Conservation (phyloP, 2,329 filamentous ascomycete genomes). For the Lasiodiplodia sp. region DNA sequence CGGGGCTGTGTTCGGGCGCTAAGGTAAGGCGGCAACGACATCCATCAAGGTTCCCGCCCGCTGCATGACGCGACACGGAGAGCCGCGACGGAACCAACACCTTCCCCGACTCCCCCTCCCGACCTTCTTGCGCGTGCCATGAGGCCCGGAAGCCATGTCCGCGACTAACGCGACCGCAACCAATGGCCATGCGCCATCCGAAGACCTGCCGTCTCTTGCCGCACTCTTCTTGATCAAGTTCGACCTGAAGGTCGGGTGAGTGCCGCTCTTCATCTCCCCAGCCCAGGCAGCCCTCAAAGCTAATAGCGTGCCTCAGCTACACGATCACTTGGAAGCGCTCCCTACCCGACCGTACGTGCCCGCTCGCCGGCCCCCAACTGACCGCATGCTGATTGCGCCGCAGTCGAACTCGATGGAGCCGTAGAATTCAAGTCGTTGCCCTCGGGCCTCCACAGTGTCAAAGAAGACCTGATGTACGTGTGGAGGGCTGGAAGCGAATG, state of each 20-base stretch:
- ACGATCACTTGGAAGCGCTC: slow-evolving; percentile 89
- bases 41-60: slow-evolving; percentile 21
- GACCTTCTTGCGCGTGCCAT: slow-evolving; percentile 23
- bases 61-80: slow-evolving; percentile 27
- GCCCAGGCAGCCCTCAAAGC: background rate
- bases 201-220: slow-evolving; percentile 60
- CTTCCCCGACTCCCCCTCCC: slow-evolving; percentile 16
- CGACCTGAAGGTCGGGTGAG: slow-evolving; percentile 87
- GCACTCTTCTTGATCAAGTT: slow-evolving; percentile 90
- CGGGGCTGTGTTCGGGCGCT: background rate
- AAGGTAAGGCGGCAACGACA: slow-evolving; percentile 17
- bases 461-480: slow-evolving; percentile 75
- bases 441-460: slow-evolving; percentile 87
- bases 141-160: slow-evolving; percentile 30
- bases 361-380: background rate
- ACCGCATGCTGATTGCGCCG: slow-evolving; percentile 13
- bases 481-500: background rate
- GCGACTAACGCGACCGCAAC: slow-evolving; percentile 24
- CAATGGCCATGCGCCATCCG: slow-evolving; percentile 18
- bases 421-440: slow-evolving; percentile 97
- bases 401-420: slow-evolving; percentile 75
- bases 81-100: slow-evolving; percentile 18
- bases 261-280: slow-evolving; percentile 22
- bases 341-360: slow-evolving; percentile 65
- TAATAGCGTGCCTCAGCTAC: slow-evolving; percentile 57